Percentiles rank a stretch among this genome's conserved stretches.
These are phyloP conservation scores for Ocimum tenuiflorum DNA, from an alignment of 257 asterid genomes.

Conservation along the genomic window DNA sequence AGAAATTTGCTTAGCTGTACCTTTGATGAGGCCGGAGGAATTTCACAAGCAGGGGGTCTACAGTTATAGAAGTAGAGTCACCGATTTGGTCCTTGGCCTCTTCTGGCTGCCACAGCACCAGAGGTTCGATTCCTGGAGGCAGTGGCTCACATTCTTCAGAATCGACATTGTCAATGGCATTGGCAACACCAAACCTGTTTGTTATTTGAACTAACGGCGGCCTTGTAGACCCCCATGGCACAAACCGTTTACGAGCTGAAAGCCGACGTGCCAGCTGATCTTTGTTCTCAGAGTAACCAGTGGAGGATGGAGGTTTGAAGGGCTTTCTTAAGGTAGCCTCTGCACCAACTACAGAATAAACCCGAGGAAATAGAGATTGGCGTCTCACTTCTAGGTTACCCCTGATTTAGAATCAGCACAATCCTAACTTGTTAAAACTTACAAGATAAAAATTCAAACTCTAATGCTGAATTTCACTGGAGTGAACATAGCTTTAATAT, in stretches of 20 bases:
- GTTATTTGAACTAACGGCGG: conserved; percentile 61
- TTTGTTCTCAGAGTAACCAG: conserved; percentile 60
- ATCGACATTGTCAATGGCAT: conserved; percentile 34
- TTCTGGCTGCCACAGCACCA: conserved; percentile 84
- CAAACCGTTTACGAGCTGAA: conserved; percentile 81
- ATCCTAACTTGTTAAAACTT: not conserved
- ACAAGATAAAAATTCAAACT: not conserved
- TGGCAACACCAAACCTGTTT: conserved; percentile 41
- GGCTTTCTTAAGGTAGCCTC: conserved; percentile 67
- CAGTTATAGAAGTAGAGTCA: conserved; percentile 39
- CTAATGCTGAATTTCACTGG: not conserved
- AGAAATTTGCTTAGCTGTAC: conserved; percentile 28
- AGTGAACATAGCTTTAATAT: not conserved
- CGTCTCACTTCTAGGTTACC: conserved; percentile 73
- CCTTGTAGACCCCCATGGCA: conserved; percentile 89
- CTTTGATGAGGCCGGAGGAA: conserved; percentile 97
- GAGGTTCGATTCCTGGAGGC: conserved; percentile 81
- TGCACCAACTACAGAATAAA: conserved; percentile 64
- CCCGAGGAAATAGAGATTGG: conserved; percentile 81
- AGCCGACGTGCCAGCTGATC: conserved; percentile 72
- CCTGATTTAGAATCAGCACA: conserved; percentile 40
- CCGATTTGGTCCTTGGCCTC: conserved; percentile 37
- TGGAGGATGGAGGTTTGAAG: conserved; percentile 76
- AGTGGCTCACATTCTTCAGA: conserved; percentile 43
- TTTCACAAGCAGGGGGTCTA: conserved; percentile 78